Evolutionary conservation across 345 rosid genomes (phyloP).

Genomic region (Eucalyptus pumila): DNA sequence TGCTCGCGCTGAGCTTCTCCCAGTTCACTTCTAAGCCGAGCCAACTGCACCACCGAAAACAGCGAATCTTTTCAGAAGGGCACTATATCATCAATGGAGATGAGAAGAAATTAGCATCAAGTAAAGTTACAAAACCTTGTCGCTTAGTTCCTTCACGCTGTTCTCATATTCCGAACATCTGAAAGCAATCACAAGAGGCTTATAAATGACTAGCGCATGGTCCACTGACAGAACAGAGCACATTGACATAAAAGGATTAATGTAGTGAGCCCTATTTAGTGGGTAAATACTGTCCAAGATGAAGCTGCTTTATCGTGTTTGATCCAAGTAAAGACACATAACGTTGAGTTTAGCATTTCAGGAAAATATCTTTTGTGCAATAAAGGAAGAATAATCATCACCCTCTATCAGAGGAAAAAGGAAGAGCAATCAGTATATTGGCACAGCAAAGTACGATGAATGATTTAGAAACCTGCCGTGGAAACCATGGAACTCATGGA

Average conservation of each 20-base stretch:
- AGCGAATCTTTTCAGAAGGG: neutral
- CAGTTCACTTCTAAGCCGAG: conserved; percentile 34
- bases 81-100: neutral
- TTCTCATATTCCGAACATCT: conserved; percentile 64
- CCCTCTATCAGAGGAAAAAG: neutral
- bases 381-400: neutral
- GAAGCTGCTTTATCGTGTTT: neutral
- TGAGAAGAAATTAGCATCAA: neutral
- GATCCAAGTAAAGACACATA: neutral
- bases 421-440: neutral
- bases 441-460: neutral
- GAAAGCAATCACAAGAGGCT: neutral
- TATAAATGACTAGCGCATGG: neutral
- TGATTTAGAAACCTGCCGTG: neutral
- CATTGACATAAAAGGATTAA: neutral
- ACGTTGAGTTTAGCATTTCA: neutral
- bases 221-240: neutral
- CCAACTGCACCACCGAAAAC: conserved; percentile 20
- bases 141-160: conserved; percentile 35
- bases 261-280: neutral
- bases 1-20: conserved; percentile 22
- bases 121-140: conserved; percentile 28
- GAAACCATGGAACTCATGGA: neutral
- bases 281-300: neutral
- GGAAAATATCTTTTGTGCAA: neutral